Evolutionary conservation across 176 grass and related monocot species (phyloP).

Genomic region (Avena sativa): DNA sequence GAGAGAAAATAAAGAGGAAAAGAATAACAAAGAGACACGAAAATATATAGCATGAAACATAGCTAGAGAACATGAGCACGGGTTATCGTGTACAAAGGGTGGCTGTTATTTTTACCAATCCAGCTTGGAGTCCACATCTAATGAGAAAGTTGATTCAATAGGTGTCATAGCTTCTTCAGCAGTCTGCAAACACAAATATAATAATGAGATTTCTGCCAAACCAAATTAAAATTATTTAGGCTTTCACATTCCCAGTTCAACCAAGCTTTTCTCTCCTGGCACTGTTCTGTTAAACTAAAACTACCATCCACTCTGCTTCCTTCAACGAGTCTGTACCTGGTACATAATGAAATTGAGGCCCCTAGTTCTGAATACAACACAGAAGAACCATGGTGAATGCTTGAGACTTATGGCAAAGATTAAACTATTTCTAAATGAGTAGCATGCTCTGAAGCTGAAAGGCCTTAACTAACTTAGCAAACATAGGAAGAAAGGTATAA

Average conservation of each 20-base stretch:
- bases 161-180: conserved; percentile 98
- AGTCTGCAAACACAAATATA: conserved; percentile 68
- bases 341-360: conserved; percentile 25
- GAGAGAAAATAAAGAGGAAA: background rate
- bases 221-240: conserved; percentile 15
- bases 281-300: conserved; percentile 22
- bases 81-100: conserved; percentile 23
- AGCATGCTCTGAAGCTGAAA: background rate
- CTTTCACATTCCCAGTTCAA: conserved; percentile 6
- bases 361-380: conserved; percentile 4
- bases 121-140: conserved; percentile 99
- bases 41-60: conserved; percentile 2
- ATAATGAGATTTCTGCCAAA: conserved; percentile 34
- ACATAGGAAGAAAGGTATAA: background rate
- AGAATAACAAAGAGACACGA: background rate
- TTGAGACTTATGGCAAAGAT: conserved; percentile 10
- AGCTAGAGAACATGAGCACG: conserved; percentile 25
- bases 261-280: background rate
- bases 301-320: conserved; percentile 27
- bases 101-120: conserved; percentile 75
- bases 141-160: conserved; percentile 99
- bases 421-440: conserved; percentile 16
- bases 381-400: conserved; percentile 19
- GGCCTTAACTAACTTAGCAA: background rate
- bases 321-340: background rate